Conservation (phyloP, 129 eudicot species). For the Daucus carota region DH1_v3.0 NC_030384.2:50128501-50129000, state of each 20-base stretch:
- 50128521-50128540: too few species aligned
- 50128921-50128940: constrained; percentile 84
- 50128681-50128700: too few species aligned
- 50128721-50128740: too few species aligned
- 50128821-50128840: constrained; percentile 90
- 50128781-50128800: constrained; percentile 86
- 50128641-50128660: too few species aligned
- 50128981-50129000: background rate
- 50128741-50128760: background rate
- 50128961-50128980: background rate
- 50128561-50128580: too few species aligned
- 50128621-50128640: too few species aligned
- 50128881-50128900: constrained; percentile 83
- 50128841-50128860: constrained; percentile 76
- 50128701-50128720: too few species aligned
- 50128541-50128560: too few species aligned
- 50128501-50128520: too few species aligned
- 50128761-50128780: background rate
- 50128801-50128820: constrained; percentile 85
- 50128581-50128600: too few species aligned
- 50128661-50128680: too few species aligned
- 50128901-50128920: constrained; percentile 81
- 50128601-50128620: too few species aligned
- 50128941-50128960: constrained; percentile 75
- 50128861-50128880: constrained; percentile 56